Evolutionary conservation across 2,329 filamentous ascomycete species (phyloP), one percentile per base, ranked within the genome.

Genomic region (Thielaviopsis populi): DNA sequence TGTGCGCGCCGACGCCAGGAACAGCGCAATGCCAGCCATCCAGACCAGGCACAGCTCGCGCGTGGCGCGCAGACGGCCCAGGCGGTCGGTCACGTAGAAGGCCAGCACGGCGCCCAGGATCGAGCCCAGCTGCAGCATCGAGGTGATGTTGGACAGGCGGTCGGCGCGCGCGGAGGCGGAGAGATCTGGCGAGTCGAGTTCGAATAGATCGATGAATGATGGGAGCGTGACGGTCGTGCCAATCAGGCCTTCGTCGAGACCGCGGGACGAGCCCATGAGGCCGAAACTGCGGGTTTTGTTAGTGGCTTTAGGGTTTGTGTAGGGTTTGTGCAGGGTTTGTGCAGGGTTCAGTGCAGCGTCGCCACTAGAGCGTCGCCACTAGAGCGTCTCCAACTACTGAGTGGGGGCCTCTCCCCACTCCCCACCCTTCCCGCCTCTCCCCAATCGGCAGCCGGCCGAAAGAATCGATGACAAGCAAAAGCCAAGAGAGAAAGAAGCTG

Each of bases 201-300:
- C 82, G 73, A 88, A 84, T 1, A 54, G 56, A 2, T 33, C 7
- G 5, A 30, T 60, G 33, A 66, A 66, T 2, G 64, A 63, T 4
- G 64, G 61, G 6, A 66, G 61, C 4, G 64, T 63, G 11, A 58
- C 40, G 15, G 86, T 85, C 1, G 86, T 87, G 8, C 81, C 83
- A 67, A 91, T 91, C 66, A 92, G 78, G 66, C 88, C 88, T 73
- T 92, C 88, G 67, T 92, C 88, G n/a, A 91, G 77, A 69, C 88
- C 88, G 65, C 88, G 81, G 48, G 87, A 87, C 2, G 88, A 87
- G 63, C 88, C 88, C 74, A 91, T 83, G 42, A 92, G 79, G 59
- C 84, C 85, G 67, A 90, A 89, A 3, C 64, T 66, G 27, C 8
- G n/a, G 42, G 19, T n/a, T n/a, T 43, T 24, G 46, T n/a, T 13